These are phyloP conservation scores for Penicillium soppii DNA, from an alignment of 495 filamentous ascomycete species.

Conservation along the genomic window DNA sequence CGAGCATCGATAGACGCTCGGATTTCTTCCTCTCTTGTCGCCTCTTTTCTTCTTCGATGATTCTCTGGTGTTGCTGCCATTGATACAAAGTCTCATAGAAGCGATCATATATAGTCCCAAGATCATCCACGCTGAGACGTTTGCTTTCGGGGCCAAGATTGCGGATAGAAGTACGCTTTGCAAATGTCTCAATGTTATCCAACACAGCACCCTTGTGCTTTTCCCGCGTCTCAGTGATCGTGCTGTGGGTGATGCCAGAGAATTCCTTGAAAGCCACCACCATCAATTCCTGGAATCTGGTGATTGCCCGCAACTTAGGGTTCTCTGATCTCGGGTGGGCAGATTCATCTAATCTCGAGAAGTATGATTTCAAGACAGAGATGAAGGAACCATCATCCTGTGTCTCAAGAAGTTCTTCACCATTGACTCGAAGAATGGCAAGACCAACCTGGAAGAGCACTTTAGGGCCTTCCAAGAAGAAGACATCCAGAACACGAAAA, in stretches of 20 bases:
- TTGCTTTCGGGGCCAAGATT: conserved; percentile 97
- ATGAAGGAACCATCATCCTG: conserved; percentile 96
- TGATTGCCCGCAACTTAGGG: conserved; percentile 86
- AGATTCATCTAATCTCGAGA: conserved; percentile 87
- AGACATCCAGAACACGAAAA: conserved; percentile 93
- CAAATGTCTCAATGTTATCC: conserved; percentile 93
- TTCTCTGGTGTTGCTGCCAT: conserved; percentile 75
- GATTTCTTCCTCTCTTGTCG: conserved; percentile 57
- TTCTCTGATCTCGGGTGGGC: conserved; percentile 95
- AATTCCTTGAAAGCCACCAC: conserved; percentile 99
- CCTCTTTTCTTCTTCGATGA: conserved; percentile 69
- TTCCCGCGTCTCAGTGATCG: conserved; percentile 80
- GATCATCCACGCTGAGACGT: conserved; percentile 76
- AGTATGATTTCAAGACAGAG: conserved; percentile 92
- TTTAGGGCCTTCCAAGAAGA: conserved; percentile 97
- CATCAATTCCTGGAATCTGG: conserved; percentile 96
- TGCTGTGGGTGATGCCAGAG: conserved; percentile 88
- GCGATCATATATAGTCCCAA: conserved; percentile 85
- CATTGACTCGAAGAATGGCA: conserved; percentile 95
- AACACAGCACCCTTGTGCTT: conserved; percentile 92
- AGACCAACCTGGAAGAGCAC: conserved; percentile 95
- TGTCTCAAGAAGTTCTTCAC: conserved; percentile 94
- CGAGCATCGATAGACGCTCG: conserved; percentile 45
- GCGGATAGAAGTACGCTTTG: conserved; percentile 91
- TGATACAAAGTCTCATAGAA: conserved; percentile 92